Conservation (phyloP, 345 rosid species). For the Rhodamnia rubescens region DNA sequence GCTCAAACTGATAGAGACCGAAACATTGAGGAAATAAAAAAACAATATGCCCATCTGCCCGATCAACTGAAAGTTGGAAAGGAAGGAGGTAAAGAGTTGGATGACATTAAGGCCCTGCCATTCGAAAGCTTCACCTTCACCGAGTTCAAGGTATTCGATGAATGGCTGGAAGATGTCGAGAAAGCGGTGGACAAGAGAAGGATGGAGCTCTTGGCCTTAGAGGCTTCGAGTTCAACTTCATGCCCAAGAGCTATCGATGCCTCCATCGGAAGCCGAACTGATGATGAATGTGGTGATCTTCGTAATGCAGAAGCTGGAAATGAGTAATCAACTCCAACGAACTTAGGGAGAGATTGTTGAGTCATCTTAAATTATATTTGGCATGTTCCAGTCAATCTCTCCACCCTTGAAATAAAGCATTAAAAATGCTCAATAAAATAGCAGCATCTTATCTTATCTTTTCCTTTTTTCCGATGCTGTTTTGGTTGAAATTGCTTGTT, state of each 20-base stretch:
- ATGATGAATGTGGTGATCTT: background rate
- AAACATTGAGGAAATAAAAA: background rate
- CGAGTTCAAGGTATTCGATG: no score
- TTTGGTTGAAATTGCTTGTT: background rate
- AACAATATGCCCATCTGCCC: constrained; percentile 2
- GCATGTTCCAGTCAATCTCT: background rate
- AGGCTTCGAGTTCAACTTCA: background rate
- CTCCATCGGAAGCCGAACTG: background rate
- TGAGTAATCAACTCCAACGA: background rate
- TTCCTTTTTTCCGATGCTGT: background rate
- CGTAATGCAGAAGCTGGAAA: background rate
- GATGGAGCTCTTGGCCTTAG: background rate
- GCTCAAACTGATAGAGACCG: background rate
- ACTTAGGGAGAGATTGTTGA: background rate
- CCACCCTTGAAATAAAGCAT: background rate
- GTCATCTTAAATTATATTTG: background rate
- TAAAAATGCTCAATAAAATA: background rate
- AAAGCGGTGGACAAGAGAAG: background rate
- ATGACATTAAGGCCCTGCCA: background rate
- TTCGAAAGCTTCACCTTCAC: background rate
- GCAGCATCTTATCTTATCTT: background rate
- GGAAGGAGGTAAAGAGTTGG: constrained; percentile 8
- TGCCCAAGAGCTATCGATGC: background rate
- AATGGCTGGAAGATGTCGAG: no score
- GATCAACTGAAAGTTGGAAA: constrained; percentile 14